Base-by-base conservation (phyloP, 768 basidiomycete genomes). In the Cytidiella melzeri region DNA sequence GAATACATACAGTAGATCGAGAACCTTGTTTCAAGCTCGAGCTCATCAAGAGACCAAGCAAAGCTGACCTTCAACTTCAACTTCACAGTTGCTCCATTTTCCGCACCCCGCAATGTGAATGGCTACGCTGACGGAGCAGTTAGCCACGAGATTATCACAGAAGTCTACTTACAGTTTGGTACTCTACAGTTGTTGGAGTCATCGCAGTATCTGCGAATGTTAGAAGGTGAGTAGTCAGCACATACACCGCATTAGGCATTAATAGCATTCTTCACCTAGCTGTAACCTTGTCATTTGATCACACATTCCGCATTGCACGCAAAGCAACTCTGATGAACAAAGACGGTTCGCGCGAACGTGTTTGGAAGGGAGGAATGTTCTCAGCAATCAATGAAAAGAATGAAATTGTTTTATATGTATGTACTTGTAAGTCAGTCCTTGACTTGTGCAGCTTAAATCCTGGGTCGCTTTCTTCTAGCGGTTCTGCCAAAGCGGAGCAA, bases 81-180 rank as follows among this genome's bases (percentile, higher is more conserved):
- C n/a, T n/a, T n/a, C n/a, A n/a, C n/a, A n/a, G n/a, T n/a, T n/a
- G n/a, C n/a, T n/a, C n/a, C n/a, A n/a, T n/a, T n/a, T n/a, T n/a
- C n/a, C n/a, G n/a, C n/a, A n/a, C n/a, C n/a, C n/a, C n/a, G n/a
- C n/a, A n/a, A n/a, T n/a, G n/a, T n/a, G n/a, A n/a, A n/a, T n/a
- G n/a, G 39, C 12, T 52, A 55, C 39, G 50, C 24, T 24, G 47
- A 27, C 25, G 25, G 18, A 24, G 48, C 43, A 1, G 52, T 60
- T 27, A 50, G 54, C 0, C 46, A 53, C 25, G 59, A 64, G 19
- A 20, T 59, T 3, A 54, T 64, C 9, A 51, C 53, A 1, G 56
- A 61, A 1, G 28, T 59, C 3, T 59, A 50, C 41, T 39, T 47
- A 20, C 37, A 54, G 13, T 60, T 61, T n/a, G n/a, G n/a, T 43